Evolutionary conservation across 2,329 filamentous ascomycete genomes (phyloP).

Genomic region (Tympanopsis confertula): DNA sequence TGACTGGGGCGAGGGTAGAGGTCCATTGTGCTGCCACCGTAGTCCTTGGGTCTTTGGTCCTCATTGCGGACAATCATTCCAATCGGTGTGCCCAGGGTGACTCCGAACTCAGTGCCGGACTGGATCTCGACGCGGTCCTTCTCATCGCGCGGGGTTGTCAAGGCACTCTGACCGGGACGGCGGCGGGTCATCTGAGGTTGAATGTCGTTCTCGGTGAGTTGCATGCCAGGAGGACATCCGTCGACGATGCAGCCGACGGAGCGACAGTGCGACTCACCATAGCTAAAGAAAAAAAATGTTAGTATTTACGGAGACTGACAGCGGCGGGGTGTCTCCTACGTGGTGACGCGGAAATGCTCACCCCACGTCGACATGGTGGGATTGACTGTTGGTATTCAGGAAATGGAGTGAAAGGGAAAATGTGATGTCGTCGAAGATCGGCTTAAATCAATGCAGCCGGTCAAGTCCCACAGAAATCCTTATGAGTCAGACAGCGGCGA

Average conservation of each 20-base stretch:
- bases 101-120: conserved; percentile 80
- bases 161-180: conserved; percentile 75
- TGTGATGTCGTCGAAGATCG: too few relatives aligned
- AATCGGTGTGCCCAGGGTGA: conserved; percentile 85
- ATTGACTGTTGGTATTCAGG: conserved; percentile 1
- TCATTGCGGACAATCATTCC: conserved; percentile 79
- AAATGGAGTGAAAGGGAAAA: too few relatives aligned
- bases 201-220: conserved; percentile 75
- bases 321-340: conserved; percentile 36
- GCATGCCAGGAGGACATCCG: conserved; percentile 77
- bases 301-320: conserved; percentile 5
- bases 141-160: conserved; percentile 87
- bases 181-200: conserved; percentile 90
- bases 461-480: too few relatives aligned
- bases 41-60: conserved; percentile 86
- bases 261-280: conserved; percentile 81
- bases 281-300: conserved; percentile 30
- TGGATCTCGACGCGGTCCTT: conserved; percentile 87
- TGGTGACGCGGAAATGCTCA: conserved; percentile 69
- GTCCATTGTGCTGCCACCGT: conserved; percentile 82
- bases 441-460: too few relatives aligned
- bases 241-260: conserved; percentile 93
- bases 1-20: conserved; percentile 82
- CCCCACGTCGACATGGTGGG: conserved; percentile 77
- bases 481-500: background rate